A percentile compares a stretch with the other conserved stretches of the same genome.
Evolutionary conservation across 148 eudicot species (phyloP).

Genomic region (Euryodendron excelsum): DNA sequence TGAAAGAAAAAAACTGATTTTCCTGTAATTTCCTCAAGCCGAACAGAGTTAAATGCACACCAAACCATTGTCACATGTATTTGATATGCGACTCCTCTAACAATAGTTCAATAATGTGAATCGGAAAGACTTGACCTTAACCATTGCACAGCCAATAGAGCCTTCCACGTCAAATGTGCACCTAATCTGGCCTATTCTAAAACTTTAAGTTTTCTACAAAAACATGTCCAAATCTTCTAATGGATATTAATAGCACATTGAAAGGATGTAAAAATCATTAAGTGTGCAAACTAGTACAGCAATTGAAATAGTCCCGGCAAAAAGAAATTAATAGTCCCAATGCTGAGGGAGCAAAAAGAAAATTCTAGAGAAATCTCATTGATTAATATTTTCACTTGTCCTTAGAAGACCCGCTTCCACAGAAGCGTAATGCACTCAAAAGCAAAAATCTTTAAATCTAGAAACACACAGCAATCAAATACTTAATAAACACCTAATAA

Average conservation of each 20-base stretch:
- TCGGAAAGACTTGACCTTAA: not conserved
- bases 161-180: not conserved
- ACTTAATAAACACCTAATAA: not conserved
- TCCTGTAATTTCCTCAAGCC: not conserved
- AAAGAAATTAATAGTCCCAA: not conserved
- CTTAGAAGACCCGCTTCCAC: not conserved
- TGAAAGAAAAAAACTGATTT: not conserved
- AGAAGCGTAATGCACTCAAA: not conserved
- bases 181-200: not conserved
- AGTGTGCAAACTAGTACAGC: not conserved
- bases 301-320: not conserved
- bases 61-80: not conserved
- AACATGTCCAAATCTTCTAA: not conserved
- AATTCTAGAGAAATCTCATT: not conserved
- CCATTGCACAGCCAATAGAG: not conserved
- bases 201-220: not conserved
- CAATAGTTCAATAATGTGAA: not conserved
- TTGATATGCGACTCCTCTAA: not conserved
- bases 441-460: not conserved
- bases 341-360: not conserved
- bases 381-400: not conserved
- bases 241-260: not conserved
- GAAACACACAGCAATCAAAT: not conserved
- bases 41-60: not conserved
- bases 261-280: not conserved